Conservation (phyloP, 2,329 filamentous ascomycete species). For the Trichoderma sp. region DNA sequence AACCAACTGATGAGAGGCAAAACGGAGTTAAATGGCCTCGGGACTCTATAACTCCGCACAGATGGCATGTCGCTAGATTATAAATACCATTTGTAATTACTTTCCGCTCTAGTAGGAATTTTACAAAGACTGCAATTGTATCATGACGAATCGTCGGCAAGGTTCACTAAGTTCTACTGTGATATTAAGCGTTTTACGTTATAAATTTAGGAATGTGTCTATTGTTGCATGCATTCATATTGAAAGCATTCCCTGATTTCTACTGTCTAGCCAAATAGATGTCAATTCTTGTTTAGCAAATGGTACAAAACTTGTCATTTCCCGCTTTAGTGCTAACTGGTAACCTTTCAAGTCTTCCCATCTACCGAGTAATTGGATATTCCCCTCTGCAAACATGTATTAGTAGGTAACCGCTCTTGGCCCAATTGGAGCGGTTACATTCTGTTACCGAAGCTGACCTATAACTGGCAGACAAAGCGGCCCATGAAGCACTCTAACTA, state of each 20-base stretch:
- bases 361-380: neutral
- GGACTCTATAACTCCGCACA: neutral
- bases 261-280: neutral
- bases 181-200: no score
- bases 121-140: neutral
- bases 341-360: neutral
- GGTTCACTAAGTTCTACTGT: no score
- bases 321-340: neutral
- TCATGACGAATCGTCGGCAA: no score
- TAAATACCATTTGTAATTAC: neutral
- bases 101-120: neutral
- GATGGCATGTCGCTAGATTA: neutral
- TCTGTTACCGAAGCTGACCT: neutral
- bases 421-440: neutral
- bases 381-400: neutral
- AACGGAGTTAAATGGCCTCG: neutral
- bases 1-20: neutral
- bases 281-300: neutral
- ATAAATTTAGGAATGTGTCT: no score
- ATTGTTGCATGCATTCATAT: no score
- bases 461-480: neutral
- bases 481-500: neutral
- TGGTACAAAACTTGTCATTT: neutral
- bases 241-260: neutral
- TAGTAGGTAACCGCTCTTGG: neutral